Base-by-base conservation (phyloP, 1,284 basidiomycete species). In the Boletus holoroseus region DNA sequence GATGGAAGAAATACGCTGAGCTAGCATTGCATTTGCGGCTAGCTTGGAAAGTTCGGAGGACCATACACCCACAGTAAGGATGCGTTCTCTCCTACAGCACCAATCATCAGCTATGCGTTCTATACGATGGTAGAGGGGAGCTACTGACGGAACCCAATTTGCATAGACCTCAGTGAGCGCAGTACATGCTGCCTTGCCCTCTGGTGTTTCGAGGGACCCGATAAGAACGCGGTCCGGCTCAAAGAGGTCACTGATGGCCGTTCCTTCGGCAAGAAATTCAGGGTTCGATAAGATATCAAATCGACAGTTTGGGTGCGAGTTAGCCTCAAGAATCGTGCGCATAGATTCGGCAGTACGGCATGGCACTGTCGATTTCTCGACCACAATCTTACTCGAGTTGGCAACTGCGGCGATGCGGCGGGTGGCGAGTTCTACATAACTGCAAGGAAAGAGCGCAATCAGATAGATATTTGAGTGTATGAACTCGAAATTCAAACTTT, bases 271-370 rank as follows among this genome's bases (percentile, higher is more conserved):
- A 45, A 99, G 78, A 78, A 99, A 99, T 71, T 99, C 94, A 55
- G 95, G 96, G 77, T 99, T 99, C 66, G 95, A 98, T 56, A 99
- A 85, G 66, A 99, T 99, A 70, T 99, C 94, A 69, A 99, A 99
- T 55, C 82, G 83, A 72, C 88, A 88, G 57, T 85, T 85, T 48
- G 88, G 85, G 68, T 87, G 91, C 32, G 93, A 94, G 79, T 99
- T 99, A 62, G 95, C 92, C 72, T 98, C 94, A 56, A 99, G 85
- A 69, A 99, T 97, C 52, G 91, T 95, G 63, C 94, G 89, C 95
- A 99, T 99, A 24, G 94, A 95, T 70, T 96, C 91, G 54, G 95
- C 95, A 8, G 95, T 99, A 58, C 95, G 85, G 75, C 94, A 98
- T 32, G 95, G 95, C 26, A 99, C 95, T 3, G 95, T 99, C 16